Base-by-base conservation (phyloP, 2,329 filamentous ascomycete species). In the Claviceps sp. region DNA sequence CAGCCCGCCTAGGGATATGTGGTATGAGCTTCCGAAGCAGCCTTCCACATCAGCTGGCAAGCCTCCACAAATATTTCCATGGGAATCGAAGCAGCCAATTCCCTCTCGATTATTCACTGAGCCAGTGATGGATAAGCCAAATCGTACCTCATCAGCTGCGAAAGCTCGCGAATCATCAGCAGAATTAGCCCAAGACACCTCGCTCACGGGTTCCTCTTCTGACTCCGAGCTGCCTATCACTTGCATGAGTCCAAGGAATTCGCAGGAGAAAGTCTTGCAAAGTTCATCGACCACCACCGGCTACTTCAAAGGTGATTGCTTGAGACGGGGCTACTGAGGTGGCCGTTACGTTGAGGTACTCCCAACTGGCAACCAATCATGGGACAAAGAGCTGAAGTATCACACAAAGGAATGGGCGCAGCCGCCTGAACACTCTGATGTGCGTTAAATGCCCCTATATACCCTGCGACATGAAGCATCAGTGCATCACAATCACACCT, bases 261-360 rank as follows among this genome's bases (percentile, higher is more conserved):
- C 34, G 14, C 37, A 40, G 47, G 42, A 29, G 29, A 11, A 23
- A n/a, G 13, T 22, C 3, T 13, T n/a, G 20, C 36, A 23, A 36
- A 13, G 20, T 38, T n/a, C 9, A 43, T 20, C 37, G 16, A 2
- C 23, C 16, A 43, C n/a, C 11, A n/a, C 39, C 37, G 39, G 40
- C 76, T 46, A 95, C 85, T 64, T 74, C 80, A n/a, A 78, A 82
- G 46, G 79, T 75, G 49, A 98, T 97, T 66, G 90, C 88, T 16
- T 98, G 93, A 93, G 93, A 98, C 61, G 86, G 88, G 50, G 79
- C 94, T 50, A 86, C 87, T 13, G 85, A 57, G 98, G 98, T 60
- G 83, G 88, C 61, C 79, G 80, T 56, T 98, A 96, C 64, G 86
- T 97, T 51, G 86, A 87, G 56, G 6, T 7, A 29, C 8, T 29